Conservation (phyloP, 2,329 filamentous ascomycete genomes). For the Hypoxylon sp. region DNA sequence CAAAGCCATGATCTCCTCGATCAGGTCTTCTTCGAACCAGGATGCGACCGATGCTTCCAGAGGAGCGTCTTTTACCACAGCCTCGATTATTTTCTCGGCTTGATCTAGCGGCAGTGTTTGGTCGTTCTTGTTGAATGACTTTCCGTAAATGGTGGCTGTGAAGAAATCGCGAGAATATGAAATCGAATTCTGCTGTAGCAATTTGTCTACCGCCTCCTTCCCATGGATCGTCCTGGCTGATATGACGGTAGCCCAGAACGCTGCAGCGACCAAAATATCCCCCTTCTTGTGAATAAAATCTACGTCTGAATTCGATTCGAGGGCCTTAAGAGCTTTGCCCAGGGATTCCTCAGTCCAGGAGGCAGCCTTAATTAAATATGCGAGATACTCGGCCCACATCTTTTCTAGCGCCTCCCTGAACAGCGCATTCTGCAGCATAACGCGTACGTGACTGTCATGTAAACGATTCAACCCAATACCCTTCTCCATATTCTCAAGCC, state of each 20-base stretch:
- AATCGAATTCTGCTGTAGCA: conserved; percentile 20
- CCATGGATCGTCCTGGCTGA: conserved; percentile 21
- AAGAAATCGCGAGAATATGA: conserved; percentile 25
- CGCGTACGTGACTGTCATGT: conserved; percentile 21
- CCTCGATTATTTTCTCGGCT: conserved; percentile 26
- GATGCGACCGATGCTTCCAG: conserved; percentile 32
- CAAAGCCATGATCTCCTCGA: conserved; percentile 48
- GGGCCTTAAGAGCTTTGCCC: conserved; percentile 22
- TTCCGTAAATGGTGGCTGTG: conserved; percentile 10
- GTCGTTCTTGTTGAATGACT: not conserved
- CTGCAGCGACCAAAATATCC: conserved; percentile 31
- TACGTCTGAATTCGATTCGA: conserved; percentile 15
- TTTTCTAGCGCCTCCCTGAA: not conserved
- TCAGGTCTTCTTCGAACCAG: conserved; percentile 41
- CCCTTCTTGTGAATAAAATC: conserved; percentile 25
- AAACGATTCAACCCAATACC: conserved; percentile 21
- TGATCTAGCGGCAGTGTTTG: conserved; percentile 1
- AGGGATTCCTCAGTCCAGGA: conserved; percentile 38
- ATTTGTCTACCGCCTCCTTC: conserved; percentile 15
- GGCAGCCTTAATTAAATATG: conserved; percentile 26
- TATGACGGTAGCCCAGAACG: conserved; percentile 30
- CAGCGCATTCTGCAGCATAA: conserved; percentile 24
- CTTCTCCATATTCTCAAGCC: conserved; percentile 55
- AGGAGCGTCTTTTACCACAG: conserved; percentile 10
- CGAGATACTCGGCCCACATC: conserved; percentile 11